Evolutionary conservation across 345 rosid species (phyloP).

Genomic region (Salix viminalis): DNA sequence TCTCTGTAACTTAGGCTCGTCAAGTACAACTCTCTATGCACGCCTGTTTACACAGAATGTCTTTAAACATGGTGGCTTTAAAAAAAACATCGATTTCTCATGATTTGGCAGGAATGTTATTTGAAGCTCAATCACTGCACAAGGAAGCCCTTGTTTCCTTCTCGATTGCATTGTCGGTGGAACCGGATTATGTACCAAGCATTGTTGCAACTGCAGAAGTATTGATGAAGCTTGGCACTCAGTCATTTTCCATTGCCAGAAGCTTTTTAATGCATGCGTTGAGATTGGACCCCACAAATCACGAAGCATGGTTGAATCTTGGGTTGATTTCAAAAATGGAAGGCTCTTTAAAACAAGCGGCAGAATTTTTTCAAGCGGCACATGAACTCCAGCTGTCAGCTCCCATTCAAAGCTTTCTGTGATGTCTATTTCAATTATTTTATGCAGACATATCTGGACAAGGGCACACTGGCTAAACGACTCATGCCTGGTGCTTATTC

Average conservation of each 20-base stretch:
- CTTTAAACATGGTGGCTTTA: background rate
- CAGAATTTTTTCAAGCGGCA: conserved; percentile 89
- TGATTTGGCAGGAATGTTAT: conserved; percentile 51
- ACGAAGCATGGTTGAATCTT: conserved; percentile 78
- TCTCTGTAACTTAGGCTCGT: background rate
- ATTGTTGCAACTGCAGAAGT: conserved; percentile 70
- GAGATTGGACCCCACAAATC: conserved; percentile 68
- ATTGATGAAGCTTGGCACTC: conserved; percentile 54
- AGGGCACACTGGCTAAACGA: background rate
- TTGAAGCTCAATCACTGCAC: conserved; percentile 59
- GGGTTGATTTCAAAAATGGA: conserved; percentile 74
- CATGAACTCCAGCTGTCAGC: conserved; percentile 73
- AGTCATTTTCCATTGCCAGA: conserved; percentile 60
- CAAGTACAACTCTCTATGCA: background rate
- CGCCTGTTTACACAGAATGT: background rate
- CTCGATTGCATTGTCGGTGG: conserved; percentile 60
- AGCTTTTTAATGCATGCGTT: conserved; percentile 85
- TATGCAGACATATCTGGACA: conserved; percentile 3
- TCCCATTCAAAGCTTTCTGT: conserved; percentile 57
- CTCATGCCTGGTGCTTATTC: background rate
- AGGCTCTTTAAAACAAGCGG: conserved; percentile 74
- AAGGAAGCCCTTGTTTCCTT: conserved; percentile 72
- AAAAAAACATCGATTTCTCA: background rate
- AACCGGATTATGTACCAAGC: conserved; percentile 81
- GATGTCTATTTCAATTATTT: conserved; percentile 4